A percentile compares a stretch with the other conserved stretches of the same genome.
Evolutionary conservation across 2,329 filamentous ascomycete species (phyloP).

Genomic region (Colletotrichum ledebouriae): DNA sequence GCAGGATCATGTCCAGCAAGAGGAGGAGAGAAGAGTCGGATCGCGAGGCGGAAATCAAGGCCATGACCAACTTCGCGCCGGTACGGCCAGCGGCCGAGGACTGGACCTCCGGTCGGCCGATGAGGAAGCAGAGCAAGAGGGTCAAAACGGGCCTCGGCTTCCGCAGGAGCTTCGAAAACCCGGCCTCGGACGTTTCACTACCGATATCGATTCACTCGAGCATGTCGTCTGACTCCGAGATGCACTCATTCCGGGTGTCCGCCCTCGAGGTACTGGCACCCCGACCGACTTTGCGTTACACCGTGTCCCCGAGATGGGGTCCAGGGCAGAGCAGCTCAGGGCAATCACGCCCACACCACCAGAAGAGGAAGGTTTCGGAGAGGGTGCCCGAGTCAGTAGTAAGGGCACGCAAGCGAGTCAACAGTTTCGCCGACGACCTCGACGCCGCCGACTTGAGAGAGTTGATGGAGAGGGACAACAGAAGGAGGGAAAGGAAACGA

Average conservation of each 20-base stretch:
- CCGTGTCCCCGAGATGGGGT: conserved; percentile 72
- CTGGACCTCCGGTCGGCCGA: conserved; percentile 70
- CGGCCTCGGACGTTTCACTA: conserved; percentile 80
- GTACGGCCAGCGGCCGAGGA: conserved; percentile 72
- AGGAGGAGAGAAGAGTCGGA: conserved; percentile 80
- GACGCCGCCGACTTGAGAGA: conserved; percentile 87
- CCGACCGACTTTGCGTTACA: conserved; percentile 84
- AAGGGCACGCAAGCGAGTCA: conserved; percentile 72
- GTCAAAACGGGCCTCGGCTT: conserved; percentile 66
- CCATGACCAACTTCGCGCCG: conserved; percentile 81
- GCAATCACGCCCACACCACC: conserved; percentile 61
- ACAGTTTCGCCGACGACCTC: conserved; percentile 85
- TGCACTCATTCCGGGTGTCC: conserved; percentile 83
- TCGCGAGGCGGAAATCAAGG: conserved; percentile 88
- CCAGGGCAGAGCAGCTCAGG: conserved; percentile 58
- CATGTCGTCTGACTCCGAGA: conserved; percentile 81
- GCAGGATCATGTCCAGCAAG: conserved; percentile 81
- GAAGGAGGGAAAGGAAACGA: conserved; percentile 82
- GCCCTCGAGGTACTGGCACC: conserved; percentile 86
- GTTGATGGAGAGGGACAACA: conserved; percentile 89
- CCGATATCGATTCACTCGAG: conserved; percentile 82
- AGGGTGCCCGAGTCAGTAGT: conserved; percentile 69
- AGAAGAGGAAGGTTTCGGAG: conserved; percentile 65
- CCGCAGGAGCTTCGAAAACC: conserved; percentile 68
- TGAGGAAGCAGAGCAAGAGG: conserved; percentile 76